Base-by-base conservation (phyloP, 192 early-diverging fungal species). In the Coemansia sp. region DNA sequence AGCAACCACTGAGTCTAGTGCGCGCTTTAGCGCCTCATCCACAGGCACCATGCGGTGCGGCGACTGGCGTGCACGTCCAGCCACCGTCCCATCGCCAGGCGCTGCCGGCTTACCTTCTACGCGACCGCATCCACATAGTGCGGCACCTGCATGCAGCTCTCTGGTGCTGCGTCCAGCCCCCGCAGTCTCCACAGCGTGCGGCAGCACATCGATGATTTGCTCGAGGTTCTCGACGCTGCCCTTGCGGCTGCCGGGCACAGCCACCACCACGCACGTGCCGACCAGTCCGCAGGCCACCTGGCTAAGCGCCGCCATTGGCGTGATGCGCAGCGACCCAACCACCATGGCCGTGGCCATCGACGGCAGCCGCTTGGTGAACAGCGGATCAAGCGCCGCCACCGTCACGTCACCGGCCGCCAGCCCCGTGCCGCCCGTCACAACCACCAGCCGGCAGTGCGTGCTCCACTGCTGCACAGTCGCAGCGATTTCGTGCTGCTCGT, bases 401-500 rank as follows among this genome's bases (percentile, higher is more conserved):
- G 96, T 96, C 8, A 86, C 84, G 58, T 98, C 96, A 47, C 90
- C 76, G 27, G 84, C 70, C 14, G 88, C 86, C 55, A 98, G 86
- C 1, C 96, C 96, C 6, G 96, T 98, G n/a, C 96, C 96, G 4
- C 95, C 95, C 6, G 91, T 86, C 0, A 90, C 86, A 7, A 96
- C 50, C 12, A 96, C 67, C n/a, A 98, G 67, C 38, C 88, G 82
- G 37, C 87, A 57, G 17, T 74, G 47, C 15, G 44, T 73, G 56
- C 71, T 70, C 86, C 86, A 87, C 14, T 61, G 38, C 12, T 56
- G 66, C 34, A 88, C 69, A 3, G 64, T 61, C 19, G 71, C 66
- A 34, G 81, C 62, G 44, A 89, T 89, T 25, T 59, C 47, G n/a
- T 62, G 44, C 11, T 64, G 42, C n/a, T 86, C 72, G 71, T 89